Evolutionary conservation across 2,329 filamentous ascomycete species (phyloP), one percentile per base, ranked within the genome.

Genomic region (Colletotrichum endophyticum): DNA sequence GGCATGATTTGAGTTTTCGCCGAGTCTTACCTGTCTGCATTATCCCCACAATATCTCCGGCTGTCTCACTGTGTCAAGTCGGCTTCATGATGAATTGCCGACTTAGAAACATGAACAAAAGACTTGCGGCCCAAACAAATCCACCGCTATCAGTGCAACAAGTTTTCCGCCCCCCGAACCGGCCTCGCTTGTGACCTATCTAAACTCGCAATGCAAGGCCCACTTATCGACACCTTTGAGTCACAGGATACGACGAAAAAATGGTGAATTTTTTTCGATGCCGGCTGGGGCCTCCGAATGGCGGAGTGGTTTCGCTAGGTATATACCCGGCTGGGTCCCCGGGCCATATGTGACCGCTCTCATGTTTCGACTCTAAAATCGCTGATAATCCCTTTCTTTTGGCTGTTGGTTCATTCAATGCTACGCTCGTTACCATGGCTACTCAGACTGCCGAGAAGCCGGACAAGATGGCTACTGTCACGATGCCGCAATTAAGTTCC

Each of bases 211-310:
- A 49, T 61, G 25, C 44, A 4, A 22, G 70, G 57, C 34, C 73
- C 73, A 76, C 73, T 69, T 25, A 30, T 49, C 70, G 34, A 69
- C 34, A 61, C 28, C 19, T 49, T 73, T 69, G 70, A 76, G 64
- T 73, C 73, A 73, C 22, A 64, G 64, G n/a, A 69, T 53, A 61
- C 56, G 44, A 61, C 16, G 6, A 32, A 63, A 68, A 69, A 76
- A 69, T 39, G 73, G 44, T 53, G 32, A 64, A 53, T 32, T 61
- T 34, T 34, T 66, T 30, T 28, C 16, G 25, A 16, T 32, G 44
- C 64, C 64, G 59, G 28, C 3, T 30, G 34, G 12, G n/a, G 34
- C 57, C 44, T 73, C 70, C 70, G 73, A 76, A 39, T 32, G 57
- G 44, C 73, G 70, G 73, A 76, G 70, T 39, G 28, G 15, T 19